Conservation (phyloP, 495 filamentous ascomycete species). For the Rostrohypoxylon terebratum region DNA sequence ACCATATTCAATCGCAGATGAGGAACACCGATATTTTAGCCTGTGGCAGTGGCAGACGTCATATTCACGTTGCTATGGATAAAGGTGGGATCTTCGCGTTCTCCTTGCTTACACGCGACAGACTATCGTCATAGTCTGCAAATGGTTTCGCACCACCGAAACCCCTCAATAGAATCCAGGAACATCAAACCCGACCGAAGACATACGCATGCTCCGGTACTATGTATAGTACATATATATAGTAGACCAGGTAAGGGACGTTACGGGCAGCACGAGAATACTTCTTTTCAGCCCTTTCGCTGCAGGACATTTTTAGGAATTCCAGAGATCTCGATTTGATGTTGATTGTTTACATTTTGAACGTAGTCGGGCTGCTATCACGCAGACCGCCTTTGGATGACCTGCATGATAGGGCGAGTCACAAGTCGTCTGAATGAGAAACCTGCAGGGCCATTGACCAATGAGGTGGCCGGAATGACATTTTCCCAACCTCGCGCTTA, state of each 20-base stretch:
- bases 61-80: conserved; percentile 32
- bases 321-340: conserved; percentile 31
- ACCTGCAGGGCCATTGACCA: conserved; percentile 16
- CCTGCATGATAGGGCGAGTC: conserved; percentile 41
- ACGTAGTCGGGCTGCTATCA: conserved; percentile 24
- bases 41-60: conserved; percentile 33
- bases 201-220: conserved; percentile 19
- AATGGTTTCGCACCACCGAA: conserved; percentile 36
- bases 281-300: conserved; percentile 16
- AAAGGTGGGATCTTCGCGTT: conserved; percentile 32
- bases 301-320: conserved; percentile 22
- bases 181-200: conserved; percentile 15
- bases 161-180: background rate
- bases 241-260: background rate
- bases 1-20: conserved; percentile 35
- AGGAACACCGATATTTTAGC: conserved; percentile 25
- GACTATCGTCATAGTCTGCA: conserved; percentile 38
- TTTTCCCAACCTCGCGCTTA: conserved; percentile 36
- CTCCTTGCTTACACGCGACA: conserved; percentile 24
- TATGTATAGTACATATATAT: background rate
- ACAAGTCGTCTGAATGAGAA: conserved; percentile 22
- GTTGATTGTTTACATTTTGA: conserved; percentile 44
- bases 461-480: conserved; percentile 19
- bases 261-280: background rate
- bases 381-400: conserved; percentile 41